A percentile compares a stretch with the other conserved stretches of the same genome.
These are phyloP conservation scores for Neocucurbitaria cava DNA, from an alignment of 2,329 filamentous ascomycete species.

Conservation along the genomic window DNA sequence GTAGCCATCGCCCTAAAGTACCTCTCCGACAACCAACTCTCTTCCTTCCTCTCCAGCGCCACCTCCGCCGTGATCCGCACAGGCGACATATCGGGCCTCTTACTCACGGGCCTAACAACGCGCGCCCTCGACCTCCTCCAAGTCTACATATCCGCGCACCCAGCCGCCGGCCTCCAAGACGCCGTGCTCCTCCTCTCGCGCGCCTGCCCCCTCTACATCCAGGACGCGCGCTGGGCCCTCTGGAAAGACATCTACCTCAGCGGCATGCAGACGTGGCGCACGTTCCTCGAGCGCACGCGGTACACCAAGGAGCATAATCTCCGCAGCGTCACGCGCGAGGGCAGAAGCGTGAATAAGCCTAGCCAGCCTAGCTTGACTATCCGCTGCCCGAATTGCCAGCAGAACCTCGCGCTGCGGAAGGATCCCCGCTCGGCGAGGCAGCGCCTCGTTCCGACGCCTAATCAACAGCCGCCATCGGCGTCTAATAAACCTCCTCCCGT, in stretches of 20 bases:
- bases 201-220: conserved; percentile 76
- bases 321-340: conserved; percentile 68
- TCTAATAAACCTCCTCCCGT: too few relatives aligned
- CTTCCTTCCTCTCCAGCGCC: conserved; percentile 57
- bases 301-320: conserved; percentile 80
- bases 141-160: conserved; percentile 75
- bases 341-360: conserved; percentile 67
- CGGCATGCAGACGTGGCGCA: conserved; percentile 72
- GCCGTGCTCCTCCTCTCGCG: conserved; percentile 77
- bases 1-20: conserved; percentile 76
- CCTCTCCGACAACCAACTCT: conserved; percentile 63
- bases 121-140: conserved; percentile 76
- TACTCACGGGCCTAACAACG: conserved; percentile 79
- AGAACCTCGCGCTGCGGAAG: conserved; percentile 56
- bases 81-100: conserved; percentile 78
- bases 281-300: conserved; percentile 76
- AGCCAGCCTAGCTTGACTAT: conserved; percentile 73
- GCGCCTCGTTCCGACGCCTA: conserved; percentile 31
- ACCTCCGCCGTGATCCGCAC: conserved; percentile 66
- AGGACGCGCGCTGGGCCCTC: conserved; percentile 75
- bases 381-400: conserved; percentile 76
- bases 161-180: conserved; percentile 76
- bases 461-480: too few relatives aligned
- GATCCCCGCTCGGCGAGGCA: conserved; percentile 27
- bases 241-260: conserved; percentile 81